phyloP scores from a whole-genome alignment of 768 basidiomycete genomes.

The Dacryopinax spathularia region DNA sequence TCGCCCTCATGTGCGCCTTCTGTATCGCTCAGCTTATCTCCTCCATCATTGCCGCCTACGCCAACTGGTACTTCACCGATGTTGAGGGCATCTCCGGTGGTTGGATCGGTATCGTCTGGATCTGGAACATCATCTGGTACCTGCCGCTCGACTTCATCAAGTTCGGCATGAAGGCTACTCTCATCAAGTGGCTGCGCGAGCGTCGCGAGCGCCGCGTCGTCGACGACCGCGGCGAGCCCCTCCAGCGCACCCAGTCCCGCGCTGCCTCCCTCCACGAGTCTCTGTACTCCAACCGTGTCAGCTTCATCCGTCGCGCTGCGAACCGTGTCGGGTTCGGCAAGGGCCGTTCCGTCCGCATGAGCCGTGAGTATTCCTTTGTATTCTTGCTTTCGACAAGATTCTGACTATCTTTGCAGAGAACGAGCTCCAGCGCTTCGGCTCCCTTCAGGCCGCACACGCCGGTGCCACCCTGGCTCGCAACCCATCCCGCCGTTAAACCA shows the following conservation, averaged over 20 bases:
- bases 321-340: constrained; percentile 80
- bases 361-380: constrained; percentile 28
- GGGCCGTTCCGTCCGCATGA: constrained; percentile 48
- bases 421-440: constrained; percentile 73
- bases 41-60: constrained; percentile 89
- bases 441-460: constrained; percentile 67
- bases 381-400: constrained; percentile 16
- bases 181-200: constrained; percentile 71
- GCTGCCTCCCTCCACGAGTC: constrained; percentile 82
- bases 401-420: constrained; percentile 32
- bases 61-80: constrained; percentile 85
- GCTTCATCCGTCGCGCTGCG: constrained; percentile 78
- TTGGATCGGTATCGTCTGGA: constrained; percentile 96
- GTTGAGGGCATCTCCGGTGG: constrained; percentile 69
- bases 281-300: constrained; percentile 87
- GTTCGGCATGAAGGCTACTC: constrained; percentile 87
- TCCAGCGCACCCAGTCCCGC: constrained; percentile 78
- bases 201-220: constrained; percentile 33
- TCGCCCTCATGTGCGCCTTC: constrained; percentile 81
- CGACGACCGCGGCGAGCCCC: constrained; percentile 47
- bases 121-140: constrained; percentile 97
- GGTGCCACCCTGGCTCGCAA: constrained; percentile 57
- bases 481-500: constrained; percentile 10
- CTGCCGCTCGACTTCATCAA: constrained; percentile 89
- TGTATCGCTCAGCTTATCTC: constrained; percentile 85